Evolutionary conservation across 2,329 filamentous ascomycete species (phyloP).

Genomic region (Epichloe brachyelytri): DNA sequence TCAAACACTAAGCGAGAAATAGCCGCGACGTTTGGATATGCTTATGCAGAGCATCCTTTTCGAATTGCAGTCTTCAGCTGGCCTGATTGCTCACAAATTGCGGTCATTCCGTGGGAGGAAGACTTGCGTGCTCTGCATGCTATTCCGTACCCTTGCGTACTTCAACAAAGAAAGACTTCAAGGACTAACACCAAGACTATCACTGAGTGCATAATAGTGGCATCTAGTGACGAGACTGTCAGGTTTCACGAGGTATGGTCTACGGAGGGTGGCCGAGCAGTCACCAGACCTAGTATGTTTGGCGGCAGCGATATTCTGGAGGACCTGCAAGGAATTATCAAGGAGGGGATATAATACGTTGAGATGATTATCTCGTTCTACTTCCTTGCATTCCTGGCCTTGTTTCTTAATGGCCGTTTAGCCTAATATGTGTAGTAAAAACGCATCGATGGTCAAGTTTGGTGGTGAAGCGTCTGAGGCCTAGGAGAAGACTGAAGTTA

Average conservation of each 20-base stretch:
- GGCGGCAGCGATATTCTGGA: conserved; percentile 81
- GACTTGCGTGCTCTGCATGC: conserved; percentile 74
- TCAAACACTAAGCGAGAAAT: conserved; percentile 77
- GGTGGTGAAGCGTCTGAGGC: neutral
- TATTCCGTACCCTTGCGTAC: conserved; percentile 60
- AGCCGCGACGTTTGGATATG: conserved; percentile 84
- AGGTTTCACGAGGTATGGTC: conserved; percentile 95
- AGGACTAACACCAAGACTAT: conserved; percentile 13
- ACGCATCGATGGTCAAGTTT: neutral
- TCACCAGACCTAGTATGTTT: conserved; percentile 46
- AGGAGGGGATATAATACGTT: conserved; percentile 60
- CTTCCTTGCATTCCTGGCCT: neutral
- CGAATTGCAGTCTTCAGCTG: conserved; percentile 89
- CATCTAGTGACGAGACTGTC: conserved; percentile 80
- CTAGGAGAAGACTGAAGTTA: neutral
- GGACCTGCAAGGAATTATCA: conserved; percentile 65
- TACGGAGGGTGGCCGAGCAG: conserved; percentile 41
- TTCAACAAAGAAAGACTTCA: conserved; percentile 16
- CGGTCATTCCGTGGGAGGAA: conserved; percentile 71
- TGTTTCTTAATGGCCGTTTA: neutral
- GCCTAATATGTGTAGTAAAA: neutral
- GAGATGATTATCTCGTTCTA: conserved; percentile 14
- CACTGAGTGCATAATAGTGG: conserved; percentile 67
- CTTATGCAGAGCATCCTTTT: conserved; percentile 77
- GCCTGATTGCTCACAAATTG: conserved; percentile 80